Percentiles rank a stretch among this genome's conserved stretches.
Evolutionary conservation across 2,329 filamentous ascomycete species (phyloP).

Genomic region (Alternaria ventricosa): DNA sequence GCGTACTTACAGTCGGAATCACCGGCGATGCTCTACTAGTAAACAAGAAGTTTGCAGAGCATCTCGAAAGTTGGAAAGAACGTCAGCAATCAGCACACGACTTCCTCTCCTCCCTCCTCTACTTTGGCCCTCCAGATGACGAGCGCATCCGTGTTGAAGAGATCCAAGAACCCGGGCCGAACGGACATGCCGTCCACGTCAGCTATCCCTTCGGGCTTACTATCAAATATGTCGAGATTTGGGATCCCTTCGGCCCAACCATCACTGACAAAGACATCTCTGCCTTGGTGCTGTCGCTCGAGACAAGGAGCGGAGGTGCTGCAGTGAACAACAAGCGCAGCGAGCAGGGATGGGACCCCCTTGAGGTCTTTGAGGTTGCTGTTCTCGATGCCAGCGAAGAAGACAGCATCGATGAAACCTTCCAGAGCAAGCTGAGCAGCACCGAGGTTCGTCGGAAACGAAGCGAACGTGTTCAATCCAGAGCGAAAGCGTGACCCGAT

Average conservation of each 20-base stretch:
- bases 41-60: slow-evolving; percentile 86
- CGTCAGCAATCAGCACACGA: slow-evolving; percentile 72
- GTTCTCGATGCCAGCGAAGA: slow-evolving; percentile 75
- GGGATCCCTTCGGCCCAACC: slow-evolving; percentile 89
- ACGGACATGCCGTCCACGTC: slow-evolving; percentile 62
- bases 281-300: slow-evolving; percentile 83
- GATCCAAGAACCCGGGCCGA: slow-evolving; percentile 54
- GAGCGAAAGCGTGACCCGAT: slow-evolving; percentile 28
- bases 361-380: slow-evolving; percentile 88
- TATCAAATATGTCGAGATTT: slow-evolving; percentile 83
- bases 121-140: slow-evolving; percentile 62
- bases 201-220: slow-evolving; percentile 67
- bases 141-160: slow-evolving; percentile 52
- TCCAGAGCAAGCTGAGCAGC: slow-evolving; percentile 88
- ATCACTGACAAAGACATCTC: slow-evolving; percentile 80
- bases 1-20: slow-evolving; percentile 79
- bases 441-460: slow-evolving; percentile 72
- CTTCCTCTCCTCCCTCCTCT: slow-evolving; percentile 70
- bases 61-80: slow-evolving; percentile 79
- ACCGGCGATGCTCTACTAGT: slow-evolving; percentile 85
- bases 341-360: slow-evolving; percentile 74
- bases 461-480: slow-evolving; percentile 35
- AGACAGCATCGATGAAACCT: slow-evolving; percentile 61
- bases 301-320: slow-evolving; percentile 82
- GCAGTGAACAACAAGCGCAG: slow-evolving; percentile 84